Evolutionary conservation across 106 monocot genomes (phyloP), one percentile per base, ranked within the genome.

Genomic region (Chionographis japonica): DNA sequence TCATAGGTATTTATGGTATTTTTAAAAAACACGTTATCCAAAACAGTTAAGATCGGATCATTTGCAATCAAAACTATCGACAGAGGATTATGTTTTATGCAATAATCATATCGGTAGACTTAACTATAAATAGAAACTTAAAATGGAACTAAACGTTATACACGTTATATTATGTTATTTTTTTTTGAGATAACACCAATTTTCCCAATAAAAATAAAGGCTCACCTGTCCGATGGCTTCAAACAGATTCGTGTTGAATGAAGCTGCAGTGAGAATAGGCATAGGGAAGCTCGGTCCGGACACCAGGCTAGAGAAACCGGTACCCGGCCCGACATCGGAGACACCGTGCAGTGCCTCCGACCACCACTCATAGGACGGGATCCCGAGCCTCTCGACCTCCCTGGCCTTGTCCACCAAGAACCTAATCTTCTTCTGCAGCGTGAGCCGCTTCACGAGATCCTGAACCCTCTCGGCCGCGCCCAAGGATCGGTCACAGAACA

Each of bases 261-360:
- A 75, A 4, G 86, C 86, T 2, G 75, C 75, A 3, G 75, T 54
- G 19, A 46, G n/a, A 18, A 84, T 73, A 40, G 73, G 73, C 36
- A 59, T 58, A 15, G 86, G 86, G 46, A 86, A 81, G 68, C 74
- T 75, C 6, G 86, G 82, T 6, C 62, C 78, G 3, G 75, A 78
- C 4, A 82, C 71, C 12, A 61, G 62, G 20, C 41, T 67, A 17
- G 58, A 63, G 53, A 82, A 82, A 4, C 12, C 16, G 0, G 50
- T 55, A 1, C 56, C 67, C 8, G 58, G 71, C 3, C 86, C 81
- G 16, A 67, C 62, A 4, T 53, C 37, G 19, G 86, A 78, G n/a
- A 86, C 71, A 27, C 86, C 86, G 40, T 86, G 86, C 15, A 86
- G 78, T 0, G 75, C 74, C 81, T 86, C 82, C 16, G 74, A 74